phyloP scores from a whole-genome alignment of 768 basidiomycete species.

The Lepiota brunneoincarnata region DNA sequence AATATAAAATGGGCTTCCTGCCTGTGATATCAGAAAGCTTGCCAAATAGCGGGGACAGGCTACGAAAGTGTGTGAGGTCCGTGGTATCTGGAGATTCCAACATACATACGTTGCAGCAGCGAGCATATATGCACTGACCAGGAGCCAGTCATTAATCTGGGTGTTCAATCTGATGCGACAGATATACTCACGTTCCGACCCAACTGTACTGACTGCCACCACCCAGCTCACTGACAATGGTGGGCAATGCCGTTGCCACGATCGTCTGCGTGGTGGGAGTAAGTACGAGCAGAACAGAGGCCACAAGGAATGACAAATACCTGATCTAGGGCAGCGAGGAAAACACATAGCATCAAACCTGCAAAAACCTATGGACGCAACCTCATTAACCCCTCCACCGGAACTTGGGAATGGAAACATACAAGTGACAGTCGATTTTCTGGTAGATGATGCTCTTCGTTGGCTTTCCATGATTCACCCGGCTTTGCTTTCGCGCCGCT shows the following conservation, averaged over 20 bases:
- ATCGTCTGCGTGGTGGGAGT: slow-evolving; percentile 43
- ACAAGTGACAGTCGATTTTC: slow-evolving; percentile 50
- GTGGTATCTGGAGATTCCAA: neutral
- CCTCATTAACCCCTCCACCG: neutral
- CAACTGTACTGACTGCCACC: slow-evolving; percentile 67
- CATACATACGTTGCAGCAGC: slow-evolving; percentile 46
- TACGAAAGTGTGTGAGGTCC: slow-evolving; percentile 15
- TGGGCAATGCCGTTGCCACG: slow-evolving; percentile 74
- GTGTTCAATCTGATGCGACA: neutral
- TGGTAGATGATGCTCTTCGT: slow-evolving; percentile 56
- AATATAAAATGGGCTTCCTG: slow-evolving; percentile 68
- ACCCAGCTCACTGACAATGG: slow-evolving; percentile 63
- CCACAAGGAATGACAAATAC: slow-evolving; percentile 28
- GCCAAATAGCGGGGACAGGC: slow-evolving; percentile 72
- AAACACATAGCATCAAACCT: slow-evolving; percentile 43
- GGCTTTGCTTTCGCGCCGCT: slow-evolving; percentile 23
- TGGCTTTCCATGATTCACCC: slow-evolving; percentile 52
- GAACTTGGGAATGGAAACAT: slow-evolving; percentile 13
- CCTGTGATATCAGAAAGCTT: slow-evolving; percentile 64
- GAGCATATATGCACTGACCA: slow-evolving; percentile 69
- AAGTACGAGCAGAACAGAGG: neutral
- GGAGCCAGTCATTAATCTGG: slow-evolving; percentile 8
- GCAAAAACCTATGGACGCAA: slow-evolving; percentile 36
- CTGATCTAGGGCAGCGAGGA: slow-evolving; percentile 61
- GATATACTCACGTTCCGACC: slow-evolving; percentile 59